Percentiles rank a stretch among this genome's conserved stretches.
Evolutionary conservation across 2,329 filamentous ascomycete genomes (phyloP).

Genomic region (Calonectria honghensis): DNA sequence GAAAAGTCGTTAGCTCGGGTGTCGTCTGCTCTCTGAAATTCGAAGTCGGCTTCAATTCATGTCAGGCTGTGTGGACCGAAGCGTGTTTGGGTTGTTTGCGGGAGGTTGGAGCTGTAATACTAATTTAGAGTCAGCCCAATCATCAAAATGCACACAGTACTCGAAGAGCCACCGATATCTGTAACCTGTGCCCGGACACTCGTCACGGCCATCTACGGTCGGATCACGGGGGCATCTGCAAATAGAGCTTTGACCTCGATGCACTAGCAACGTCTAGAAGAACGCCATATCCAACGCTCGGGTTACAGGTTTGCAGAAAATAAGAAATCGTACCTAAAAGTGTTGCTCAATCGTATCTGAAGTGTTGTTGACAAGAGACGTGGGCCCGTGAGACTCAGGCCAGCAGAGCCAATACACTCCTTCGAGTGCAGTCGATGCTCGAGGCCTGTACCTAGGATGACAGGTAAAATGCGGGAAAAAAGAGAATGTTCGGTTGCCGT

Average conservation of each 20-base stretch:
- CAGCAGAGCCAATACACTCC: constrained; percentile 31
- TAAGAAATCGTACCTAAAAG: constrained; percentile 46
- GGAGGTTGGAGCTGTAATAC: not conserved
- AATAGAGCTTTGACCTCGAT: not conserved
- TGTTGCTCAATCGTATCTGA: constrained; percentile 24
- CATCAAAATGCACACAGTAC: not conserved
- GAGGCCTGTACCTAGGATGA: constrained; percentile 42
- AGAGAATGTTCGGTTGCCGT: constrained; percentile 38
- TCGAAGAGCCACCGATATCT: not conserved
- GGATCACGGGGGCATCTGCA: not conserved
- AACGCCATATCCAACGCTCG: not conserved
- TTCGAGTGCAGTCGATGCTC: not conserved
- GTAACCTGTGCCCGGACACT: constrained; percentile 16
- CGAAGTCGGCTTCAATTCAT: constrained; percentile 49
- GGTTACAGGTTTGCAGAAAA: not conserved
- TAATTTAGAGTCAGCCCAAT: not conserved
- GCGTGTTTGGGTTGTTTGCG: not conserved
- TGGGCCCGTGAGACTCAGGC: constrained; percentile 31
- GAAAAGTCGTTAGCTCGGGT: not conserved
- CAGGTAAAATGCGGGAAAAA: constrained; percentile 15
- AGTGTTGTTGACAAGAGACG: constrained; percentile 20
- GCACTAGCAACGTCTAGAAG: not conserved
- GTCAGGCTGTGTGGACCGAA: constrained; percentile 31
- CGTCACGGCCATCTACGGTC: not conserved
- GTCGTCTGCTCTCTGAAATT: constrained; percentile 32